A percentile compares a stretch with the other conserved stretches of the same genome.
These are phyloP conservation scores for Scedosporium dehoogii DNA, from an alignment of 2,329 filamentous ascomycete species.

Conservation along the genomic window DNA sequence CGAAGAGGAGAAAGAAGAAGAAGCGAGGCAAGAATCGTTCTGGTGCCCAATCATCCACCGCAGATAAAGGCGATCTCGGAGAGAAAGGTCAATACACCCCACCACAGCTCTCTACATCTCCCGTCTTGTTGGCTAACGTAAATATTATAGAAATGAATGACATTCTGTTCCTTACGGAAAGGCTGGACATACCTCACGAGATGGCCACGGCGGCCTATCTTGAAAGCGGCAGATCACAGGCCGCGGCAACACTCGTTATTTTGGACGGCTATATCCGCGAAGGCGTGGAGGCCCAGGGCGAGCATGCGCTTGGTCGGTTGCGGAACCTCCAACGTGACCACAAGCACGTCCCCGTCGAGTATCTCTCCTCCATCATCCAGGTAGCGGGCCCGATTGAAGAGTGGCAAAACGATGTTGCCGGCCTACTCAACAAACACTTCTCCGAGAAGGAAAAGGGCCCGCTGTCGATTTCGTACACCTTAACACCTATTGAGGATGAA, in stretches of 20 bases:
- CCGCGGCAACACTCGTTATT: constrained; percentile 29
- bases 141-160: constrained; percentile 24
- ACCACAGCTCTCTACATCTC: background rate
- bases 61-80: background rate
- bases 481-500: constrained; percentile 25
- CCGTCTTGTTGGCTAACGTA: background rate
- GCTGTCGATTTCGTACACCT: constrained; percentile 26
- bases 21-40: constrained; percentile 23
- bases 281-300: constrained; percentile 22
- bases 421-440: constrained; percentile 31
- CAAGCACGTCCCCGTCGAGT: constrained; percentile 31
- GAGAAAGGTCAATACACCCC: background rate
- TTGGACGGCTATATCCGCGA: constrained; percentile 31
- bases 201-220: constrained; percentile 31
- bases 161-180: constrained; percentile 33
- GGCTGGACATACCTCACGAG: constrained; percentile 28
- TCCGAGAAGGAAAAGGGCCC: constrained; percentile 24
- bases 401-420: constrained; percentile 29
- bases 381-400: constrained; percentile 23
- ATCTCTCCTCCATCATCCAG: constrained; percentile 31
- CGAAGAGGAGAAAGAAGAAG: constrained; percentile 26
- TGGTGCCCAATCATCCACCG: background rate
- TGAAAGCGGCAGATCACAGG: constrained; percentile 25
- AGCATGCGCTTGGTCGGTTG: constrained; percentile 19
- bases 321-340: constrained; percentile 26